Conservation (phyloP, 2,329 filamentous ascomycete species). For the Diplocarpon mali region DNA sequence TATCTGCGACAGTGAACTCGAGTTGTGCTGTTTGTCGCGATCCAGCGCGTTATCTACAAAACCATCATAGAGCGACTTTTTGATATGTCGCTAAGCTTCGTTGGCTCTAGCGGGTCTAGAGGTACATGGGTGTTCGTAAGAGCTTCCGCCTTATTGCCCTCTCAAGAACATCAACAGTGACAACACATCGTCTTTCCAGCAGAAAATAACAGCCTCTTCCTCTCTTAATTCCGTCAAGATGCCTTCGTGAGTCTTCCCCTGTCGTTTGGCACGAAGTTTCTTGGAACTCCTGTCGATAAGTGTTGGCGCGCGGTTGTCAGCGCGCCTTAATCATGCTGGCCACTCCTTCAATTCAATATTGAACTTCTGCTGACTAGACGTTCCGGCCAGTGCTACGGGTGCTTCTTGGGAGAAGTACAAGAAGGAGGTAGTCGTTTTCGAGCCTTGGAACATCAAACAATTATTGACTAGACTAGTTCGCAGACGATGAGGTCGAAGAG, state of each 20-base stretch:
- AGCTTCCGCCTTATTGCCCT: conserved; percentile 17
- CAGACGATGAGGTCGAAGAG: conserved; percentile 93
- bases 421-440: conserved; percentile 48
- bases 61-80: conserved; percentile 14
- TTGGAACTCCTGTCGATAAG: background rate
- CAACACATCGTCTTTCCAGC: conserved; percentile 1
- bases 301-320: background rate
- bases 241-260: conserved; percentile 8
- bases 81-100: conserved; percentile 8
- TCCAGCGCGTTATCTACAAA: conserved; percentile 17
- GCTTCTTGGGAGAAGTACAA: conserved; percentile 97
- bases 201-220: background rate
- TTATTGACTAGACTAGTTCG: conserved; percentile 40
- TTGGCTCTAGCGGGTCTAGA: conserved; percentile 9
- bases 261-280: background rate
- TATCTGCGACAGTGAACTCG: conserved; percentile 5
- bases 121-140: conserved; percentile 13
- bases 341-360: background rate
- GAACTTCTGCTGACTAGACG: conserved; percentile 4
- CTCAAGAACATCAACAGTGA: conserved; percentile 5
- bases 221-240: conserved; percentile 4
- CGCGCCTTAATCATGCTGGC: no score
- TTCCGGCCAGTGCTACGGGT: conserved; percentile 64
- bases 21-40: conserved; percentile 17
- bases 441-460: background rate